These are phyloP conservation scores for Solanum clarkiae DNA, from an alignment of 257 asterid genomes.

Conservation along the genomic window DNA sequence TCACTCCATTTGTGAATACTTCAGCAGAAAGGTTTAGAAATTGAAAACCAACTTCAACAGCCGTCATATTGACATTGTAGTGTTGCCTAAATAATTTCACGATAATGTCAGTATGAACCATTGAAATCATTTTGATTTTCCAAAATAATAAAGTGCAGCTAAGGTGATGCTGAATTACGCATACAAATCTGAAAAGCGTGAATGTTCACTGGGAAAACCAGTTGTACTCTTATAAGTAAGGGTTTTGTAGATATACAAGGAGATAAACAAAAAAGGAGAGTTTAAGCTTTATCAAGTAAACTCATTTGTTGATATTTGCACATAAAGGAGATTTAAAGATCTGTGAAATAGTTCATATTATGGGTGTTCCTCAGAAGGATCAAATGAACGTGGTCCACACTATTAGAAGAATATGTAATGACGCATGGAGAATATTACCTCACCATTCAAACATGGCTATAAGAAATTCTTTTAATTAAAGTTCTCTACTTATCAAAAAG, in stretches of 20 bases:
- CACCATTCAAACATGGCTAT: not conserved
- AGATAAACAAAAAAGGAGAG: not conserved
- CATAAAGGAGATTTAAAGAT: not conserved
- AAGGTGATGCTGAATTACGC: not conserved
- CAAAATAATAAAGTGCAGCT: not conserved
- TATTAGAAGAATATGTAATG: not conserved
- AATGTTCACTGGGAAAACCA: not conserved
- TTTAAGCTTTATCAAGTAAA: not conserved
- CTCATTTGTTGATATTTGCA: not conserved
- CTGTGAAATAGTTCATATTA: not conserved
- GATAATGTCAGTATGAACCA: not conserved
- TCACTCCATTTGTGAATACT: constrained; percentile 40
- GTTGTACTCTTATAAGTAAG: not conserved
- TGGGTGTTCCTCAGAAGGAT: not conserved
- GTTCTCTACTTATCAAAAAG: not conserved
- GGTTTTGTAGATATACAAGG: not conserved
- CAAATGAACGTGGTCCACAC: not conserved
- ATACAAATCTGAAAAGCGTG: not conserved
- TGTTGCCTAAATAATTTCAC: constrained; percentile 54
- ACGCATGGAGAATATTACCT: not conserved
- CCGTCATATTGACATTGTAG: constrained; percentile 97
- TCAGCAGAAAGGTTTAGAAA: constrained; percentile 58
- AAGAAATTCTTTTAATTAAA: not conserved
- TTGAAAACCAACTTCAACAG: constrained; percentile 64
- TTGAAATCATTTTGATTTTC: not conserved